Conservation (phyloP, 2,329 filamentous ascomycete species). For the Cryphonectria nitschkei region DNA sequence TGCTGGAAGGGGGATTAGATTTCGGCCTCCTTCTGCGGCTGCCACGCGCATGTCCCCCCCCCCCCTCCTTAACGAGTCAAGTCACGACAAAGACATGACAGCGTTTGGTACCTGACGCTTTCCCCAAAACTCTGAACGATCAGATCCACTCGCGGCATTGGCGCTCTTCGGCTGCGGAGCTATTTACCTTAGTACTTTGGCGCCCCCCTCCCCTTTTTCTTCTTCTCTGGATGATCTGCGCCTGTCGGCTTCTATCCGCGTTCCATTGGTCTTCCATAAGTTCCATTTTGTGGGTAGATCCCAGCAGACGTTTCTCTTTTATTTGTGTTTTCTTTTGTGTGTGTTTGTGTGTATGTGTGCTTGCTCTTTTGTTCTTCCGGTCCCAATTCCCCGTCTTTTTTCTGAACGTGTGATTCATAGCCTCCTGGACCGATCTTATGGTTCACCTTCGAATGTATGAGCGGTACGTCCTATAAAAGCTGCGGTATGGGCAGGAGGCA, state of each 20-base stretch:
- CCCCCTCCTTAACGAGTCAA: not conserved
- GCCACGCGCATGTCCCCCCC: not conserved
- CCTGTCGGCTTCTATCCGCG: slow-evolving; percentile 1
- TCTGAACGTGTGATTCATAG: too few species aligned
- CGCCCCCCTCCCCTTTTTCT: not conserved
- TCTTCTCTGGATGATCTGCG: not conserved
- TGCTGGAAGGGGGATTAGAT: not conserved
- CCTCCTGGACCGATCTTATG: too few species aligned
- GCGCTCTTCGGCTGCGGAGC: not conserved
- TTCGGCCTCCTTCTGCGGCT: not conserved
- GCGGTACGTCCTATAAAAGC: too few species aligned
- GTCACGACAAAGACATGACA: not conserved
- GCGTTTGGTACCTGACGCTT: slow-evolving; percentile 15
- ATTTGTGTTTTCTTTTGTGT: not conserved
- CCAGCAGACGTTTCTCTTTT: not conserved
- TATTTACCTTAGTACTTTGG: not conserved
- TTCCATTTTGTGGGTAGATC: not conserved
- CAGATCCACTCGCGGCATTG: not conserved
- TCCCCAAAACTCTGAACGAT: not conserved
- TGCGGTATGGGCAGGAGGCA: not conserved
- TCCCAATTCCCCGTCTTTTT: not conserved
- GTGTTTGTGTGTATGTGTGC: too few species aligned
- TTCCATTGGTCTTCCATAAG: slow-evolving; percentile 12
- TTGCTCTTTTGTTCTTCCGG: too few species aligned
- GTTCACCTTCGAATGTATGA: not conserved